Evolutionary conservation across 768 basidiomycete genomes (phyloP), one percentile per base, ranked within the genome.

Genomic region (Collybia mongolica): DNA sequence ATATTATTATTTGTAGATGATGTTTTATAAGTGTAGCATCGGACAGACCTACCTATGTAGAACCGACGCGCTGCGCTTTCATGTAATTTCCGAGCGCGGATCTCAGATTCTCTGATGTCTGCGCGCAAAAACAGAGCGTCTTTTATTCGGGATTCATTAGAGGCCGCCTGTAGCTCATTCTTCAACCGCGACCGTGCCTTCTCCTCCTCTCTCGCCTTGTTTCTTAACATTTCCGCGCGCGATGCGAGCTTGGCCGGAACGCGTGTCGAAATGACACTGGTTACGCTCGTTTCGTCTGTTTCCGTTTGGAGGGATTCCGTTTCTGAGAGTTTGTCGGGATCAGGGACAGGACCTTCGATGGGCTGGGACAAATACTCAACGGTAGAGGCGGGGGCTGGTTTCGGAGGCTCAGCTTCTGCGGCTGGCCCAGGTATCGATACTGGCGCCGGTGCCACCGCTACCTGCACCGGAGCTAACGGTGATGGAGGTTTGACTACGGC

Each of bases 21-120:
- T 20, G 11, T 32, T 32, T 12, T 12, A 12, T 32, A 32, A 32
- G 4, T 14, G 32, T 32, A 32, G 32, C 24, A 43, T n/a, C 24
- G 28, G 46, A 6, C 19, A 55, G 32, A 63, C 72, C 55, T 48
- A 79, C 79, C 73, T 39, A 65, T 67, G 53, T 68, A 76, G 52
- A 72, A 76, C 35, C 78, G 65, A 49, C 68, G 68, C 20, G 72
- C 76, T 18, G 80, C 80, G 26, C 71, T 71, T 45, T 64, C 65
- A 58, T 82, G 76, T 28, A 80, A 56, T 50, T 65, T 72, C 38
- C 56, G 62, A 5, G 65, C 69, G 47, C 59, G 61, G 17, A 60
- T 61, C 39, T 73, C 70, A 19, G 65, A 60, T 35, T 69, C 66
- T 28, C 69, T 59, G 2, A 76, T 66, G 43, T 74, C 65, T 9